phyloP scores from a whole-genome alignment of 176 grass and related monocot genomes.

The Saccharum spontaneum region DNA sequence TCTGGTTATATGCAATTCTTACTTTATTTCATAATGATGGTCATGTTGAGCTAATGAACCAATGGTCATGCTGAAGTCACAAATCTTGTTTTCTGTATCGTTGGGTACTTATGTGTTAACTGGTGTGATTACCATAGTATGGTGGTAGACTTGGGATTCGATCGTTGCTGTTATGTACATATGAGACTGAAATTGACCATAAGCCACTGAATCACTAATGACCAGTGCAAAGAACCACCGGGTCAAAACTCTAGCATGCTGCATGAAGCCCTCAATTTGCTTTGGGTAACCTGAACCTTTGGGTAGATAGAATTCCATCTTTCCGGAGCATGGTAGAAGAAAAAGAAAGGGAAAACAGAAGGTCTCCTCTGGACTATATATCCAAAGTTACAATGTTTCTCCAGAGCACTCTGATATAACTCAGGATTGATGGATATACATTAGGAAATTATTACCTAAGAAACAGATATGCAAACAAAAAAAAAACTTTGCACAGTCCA shows the following conservation, averaged over 20 bases:
- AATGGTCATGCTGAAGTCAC: background rate
- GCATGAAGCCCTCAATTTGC: background rate
- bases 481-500: too few relatives aligned
- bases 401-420: background rate
- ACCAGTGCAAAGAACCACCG: too few relatives aligned
- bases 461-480: too few relatives aligned
- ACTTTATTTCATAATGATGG: background rate
- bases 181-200: background rate
- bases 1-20: background rate
- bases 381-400: background rate
- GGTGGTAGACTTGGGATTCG: too few relatives aligned
- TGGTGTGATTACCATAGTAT: background rate
- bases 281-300: background rate
- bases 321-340: background rate
- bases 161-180: too few relatives aligned
- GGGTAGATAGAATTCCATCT: background rate
- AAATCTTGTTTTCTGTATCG: background rate
- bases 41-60: background rate
- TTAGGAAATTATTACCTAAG: too few relatives aligned
- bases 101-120: background rate
- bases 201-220: background rate
- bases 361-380: background rate
- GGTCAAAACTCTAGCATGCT: background rate
- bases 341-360: background rate
- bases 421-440: background rate